A percentile compares a stretch with the other conserved stretches of the same genome.
These are phyloP conservation scores for Mycena sanguinolenta DNA, from an alignment of 768 basidiomycete species.

Conservation along the genomic window DNA sequence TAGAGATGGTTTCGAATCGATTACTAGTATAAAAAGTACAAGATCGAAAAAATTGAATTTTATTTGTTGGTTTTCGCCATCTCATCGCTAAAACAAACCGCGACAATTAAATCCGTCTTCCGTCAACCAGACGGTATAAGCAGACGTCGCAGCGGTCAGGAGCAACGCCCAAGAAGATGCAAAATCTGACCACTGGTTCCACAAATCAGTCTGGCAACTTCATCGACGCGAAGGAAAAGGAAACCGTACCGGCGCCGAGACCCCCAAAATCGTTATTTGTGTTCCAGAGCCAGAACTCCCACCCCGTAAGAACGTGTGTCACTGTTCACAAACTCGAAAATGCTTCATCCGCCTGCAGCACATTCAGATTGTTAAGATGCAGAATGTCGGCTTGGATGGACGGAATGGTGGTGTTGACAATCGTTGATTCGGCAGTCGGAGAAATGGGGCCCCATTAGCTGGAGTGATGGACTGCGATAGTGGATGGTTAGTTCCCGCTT, in stretches of 20 bases:
- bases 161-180: not conserved
- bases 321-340: constrained; percentile 2
- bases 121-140: not conserved
- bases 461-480: not conserved
- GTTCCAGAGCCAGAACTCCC: not conserved
- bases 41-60: too few relatives aligned
- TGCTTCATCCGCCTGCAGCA: not conserved
- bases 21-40: too few relatives aligned
- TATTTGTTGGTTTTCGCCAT: too few relatives aligned
- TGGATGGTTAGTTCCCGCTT: not conserved
- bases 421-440: not conserved
- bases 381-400: not conserved
- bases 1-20: too few relatives aligned
- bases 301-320: not conserved
- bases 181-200: not conserved
- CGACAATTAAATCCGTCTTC: not conserved
- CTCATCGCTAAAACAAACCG: too few relatives aligned
- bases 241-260: not conserved
- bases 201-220: not conserved
- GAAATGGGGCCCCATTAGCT: not conserved
- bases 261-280: not conserved
- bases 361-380: not conserved
- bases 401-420: not conserved
- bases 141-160: not conserved
- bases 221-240: not conserved